Conservation (phyloP, 169 alveolate genomes). For the Babesia gibsoni region DNA sequence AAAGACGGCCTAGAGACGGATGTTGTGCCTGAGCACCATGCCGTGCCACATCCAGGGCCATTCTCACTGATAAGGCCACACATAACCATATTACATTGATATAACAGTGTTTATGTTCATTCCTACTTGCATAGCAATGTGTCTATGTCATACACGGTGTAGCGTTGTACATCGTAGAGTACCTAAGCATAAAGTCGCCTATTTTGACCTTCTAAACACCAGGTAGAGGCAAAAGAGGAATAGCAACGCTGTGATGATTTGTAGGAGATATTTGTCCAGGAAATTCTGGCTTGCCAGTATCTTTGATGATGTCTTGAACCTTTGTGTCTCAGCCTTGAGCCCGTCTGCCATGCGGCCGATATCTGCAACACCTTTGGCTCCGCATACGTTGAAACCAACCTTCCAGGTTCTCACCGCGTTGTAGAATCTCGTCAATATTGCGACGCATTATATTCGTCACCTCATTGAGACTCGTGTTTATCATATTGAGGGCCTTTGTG, state of each 20-base stretch:
- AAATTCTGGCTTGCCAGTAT: constrained; percentile 10
- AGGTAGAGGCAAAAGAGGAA: constrained; percentile 9
- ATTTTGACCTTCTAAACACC: constrained; percentile 1
- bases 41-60: no score
- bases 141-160: no score
- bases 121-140: no score
- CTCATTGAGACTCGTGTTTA: constrained; percentile 73
- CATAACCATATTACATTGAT: no score
- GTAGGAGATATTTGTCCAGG: constrained; percentile 29
- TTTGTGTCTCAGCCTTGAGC: constrained; percentile 45
- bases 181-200: no score
- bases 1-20: no score
- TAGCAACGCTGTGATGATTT: background rate
- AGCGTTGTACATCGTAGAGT: no score
- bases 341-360: constrained; percentile 76
- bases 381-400: constrained; percentile 45
- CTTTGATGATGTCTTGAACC: constrained; percentile 46
- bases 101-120: no score
- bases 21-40: no score
- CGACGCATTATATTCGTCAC: constrained; percentile 75
- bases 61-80: no score
- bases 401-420: constrained; percentile 76
- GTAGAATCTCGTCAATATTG: constrained; percentile 72
- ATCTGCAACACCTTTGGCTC: constrained; percentile 4
- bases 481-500: constrained; percentile 69